Base-by-base conservation (phyloP, 306 rosid genomes). In the Nissolia schottii region DNA sequence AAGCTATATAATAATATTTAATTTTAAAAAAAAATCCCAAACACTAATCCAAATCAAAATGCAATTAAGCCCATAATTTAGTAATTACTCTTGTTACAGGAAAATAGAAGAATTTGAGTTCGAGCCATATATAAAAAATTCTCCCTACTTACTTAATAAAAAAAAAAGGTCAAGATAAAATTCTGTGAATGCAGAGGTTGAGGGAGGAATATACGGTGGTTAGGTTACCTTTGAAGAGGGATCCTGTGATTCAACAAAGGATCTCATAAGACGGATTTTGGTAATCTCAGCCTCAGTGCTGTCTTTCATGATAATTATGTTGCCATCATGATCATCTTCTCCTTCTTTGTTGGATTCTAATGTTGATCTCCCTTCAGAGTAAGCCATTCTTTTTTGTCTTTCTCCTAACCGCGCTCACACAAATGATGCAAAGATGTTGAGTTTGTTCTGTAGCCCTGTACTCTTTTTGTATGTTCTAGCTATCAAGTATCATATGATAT, bases 141-240 rank as follows among this genome's bases (percentile, higher is more conserved):
- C n/a, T n/a, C n/a, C n/a, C n/a, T n/a, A n/a, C n/a, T n/a, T n/a
- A n/a, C n/a, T n/a, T n/a, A n/a, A n/a, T n/a, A n/a, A n/a, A n/a
- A n/a, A n/a, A n/a, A n/a, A n/a, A n/a, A n/a, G n/a, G n/a, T n/a
- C n/a, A n/a, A n/a, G n/a, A n/a, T n/a, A n/a, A n/a, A n/a, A n/a
- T n/a, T n/a, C n/a, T n/a, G n/a, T n/a, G n/a, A n/a, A n/a, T n/a
- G 10, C 2, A 1, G n/a, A 38, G 50, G 60, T 0, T 1, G 54
- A 49, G 13, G n/a, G 3, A 13, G 7, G 19, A 3, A 10, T 1
- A 24, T 6, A 23, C 2, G 5, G 2, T 5, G 20, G 43, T 7
- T 7, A 5, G 51, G 15, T 56, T 67, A 83, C 87, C 87, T 80
- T 76, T 14, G 82, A 72, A 22, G 84, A 76, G 54, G 84, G 77